Base-by-base conservation (phyloP, 805 yeast species). In the Kregervanrija pseudodelftensis region DNA sequence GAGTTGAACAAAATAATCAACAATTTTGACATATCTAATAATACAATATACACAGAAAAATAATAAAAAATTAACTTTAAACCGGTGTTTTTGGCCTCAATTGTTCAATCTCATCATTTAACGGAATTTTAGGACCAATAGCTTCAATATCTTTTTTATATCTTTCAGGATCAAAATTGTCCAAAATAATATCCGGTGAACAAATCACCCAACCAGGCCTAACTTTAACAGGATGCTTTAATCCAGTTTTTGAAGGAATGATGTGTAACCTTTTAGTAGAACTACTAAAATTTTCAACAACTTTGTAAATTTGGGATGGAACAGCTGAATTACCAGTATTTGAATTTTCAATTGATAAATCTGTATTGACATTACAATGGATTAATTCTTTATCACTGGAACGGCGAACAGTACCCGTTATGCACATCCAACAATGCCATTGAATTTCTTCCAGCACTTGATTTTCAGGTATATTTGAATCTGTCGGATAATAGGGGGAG, bases 381-480 rank as follows among this genome's bases (percentile, higher is more conserved):
- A 90, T 89, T 47, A 90, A 69, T 61, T 86, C 89, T 11, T 76
- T 76, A 64, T 90, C 97, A 0, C 81, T 79, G 2, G 95, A 78
- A 55, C 97, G 74, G 57, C 96, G 72, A 8, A 90, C 91, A 0
- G 97, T 90, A 2, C 97, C 97, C 2, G 95, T 90, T 43, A 90
- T 85, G 54, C 96, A 91, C 96, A 90, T 89, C 85, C 96, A 85
- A 57, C 97, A 90, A 65, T 91, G 97, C 96, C 96, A 90, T 64
- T 85, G 93, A 63, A 85, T 80, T 47, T 81, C 78, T 48, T 78
- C 80, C 44, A 85, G 71, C 22, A 85, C 59, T 32, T 69, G 69
- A 13, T 73, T 76, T 45, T 73, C 73, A 2, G 66, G 63, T 33
- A 63, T 57, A 15, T 54, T 51, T 8, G 73, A 72, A 35, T 76